A percentile compares a stretch with the other conserved stretches of the same genome.
phyloP scores from a whole-genome alignment of 306 rosid species.

The Echinosophora koreensis region DNA sequence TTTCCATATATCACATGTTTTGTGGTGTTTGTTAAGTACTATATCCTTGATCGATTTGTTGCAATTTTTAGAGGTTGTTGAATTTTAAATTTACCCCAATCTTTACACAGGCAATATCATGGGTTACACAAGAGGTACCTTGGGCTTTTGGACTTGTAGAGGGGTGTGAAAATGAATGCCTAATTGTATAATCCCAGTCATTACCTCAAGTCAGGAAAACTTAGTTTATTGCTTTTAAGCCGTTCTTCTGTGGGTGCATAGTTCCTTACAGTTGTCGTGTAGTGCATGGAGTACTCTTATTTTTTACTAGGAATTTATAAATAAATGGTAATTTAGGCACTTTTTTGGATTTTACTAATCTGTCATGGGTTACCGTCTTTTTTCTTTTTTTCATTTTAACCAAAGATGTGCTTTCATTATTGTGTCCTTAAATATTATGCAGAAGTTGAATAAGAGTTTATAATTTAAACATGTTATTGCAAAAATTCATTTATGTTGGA shows the following conservation, averaged over 20 bases:
- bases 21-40: constrained; percentile 13
- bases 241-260: background rate
- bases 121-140: background rate
- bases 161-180: constrained; percentile 6
- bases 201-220: background rate
- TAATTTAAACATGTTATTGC: background rate
- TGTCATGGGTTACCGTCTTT: background rate
- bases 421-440: background rate
- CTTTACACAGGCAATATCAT: too few species aligned
- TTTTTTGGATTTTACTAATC: background rate
- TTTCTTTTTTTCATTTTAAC: too few species aligned
- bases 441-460: background rate
- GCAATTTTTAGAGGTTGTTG: too few species aligned
- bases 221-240: constrained; percentile 12
- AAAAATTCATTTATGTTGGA: background rate
- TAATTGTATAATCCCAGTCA: constrained; percentile 3
- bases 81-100: too few species aligned
- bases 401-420: constrained; percentile 1
- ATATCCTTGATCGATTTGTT: background rate
- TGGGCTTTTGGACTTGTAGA: constrained; percentile 4
- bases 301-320: background rate
- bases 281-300: background rate
- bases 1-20: background rate
- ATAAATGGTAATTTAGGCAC: background rate
- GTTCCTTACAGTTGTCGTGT: background rate